A percentile compares a stretch with the other conserved stretches of the same genome.
These are phyloP conservation scores for Cucumis hystrix DNA, from an alignment of 306 rosid species.

Conservation along the genomic window DNA sequence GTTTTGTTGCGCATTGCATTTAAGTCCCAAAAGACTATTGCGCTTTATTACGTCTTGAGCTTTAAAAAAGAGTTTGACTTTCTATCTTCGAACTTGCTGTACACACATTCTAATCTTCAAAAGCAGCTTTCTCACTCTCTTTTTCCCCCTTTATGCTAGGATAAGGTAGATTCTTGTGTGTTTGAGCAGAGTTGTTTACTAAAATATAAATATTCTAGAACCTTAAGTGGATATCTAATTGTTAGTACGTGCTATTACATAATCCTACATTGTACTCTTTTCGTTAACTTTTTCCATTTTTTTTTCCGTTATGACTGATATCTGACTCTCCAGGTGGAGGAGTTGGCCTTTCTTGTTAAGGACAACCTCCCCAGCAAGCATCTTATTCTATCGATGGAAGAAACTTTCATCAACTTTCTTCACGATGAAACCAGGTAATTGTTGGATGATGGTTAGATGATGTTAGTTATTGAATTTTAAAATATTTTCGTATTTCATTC, in stretches of 20 bases:
- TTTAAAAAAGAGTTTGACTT: background rate
- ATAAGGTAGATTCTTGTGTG: background rate
- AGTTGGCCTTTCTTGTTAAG: slow-evolving; percentile 86
- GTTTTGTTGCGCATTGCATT: too few relatives aligned
- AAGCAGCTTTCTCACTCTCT: too few relatives aligned
- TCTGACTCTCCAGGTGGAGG: slow-evolving; percentile 62
- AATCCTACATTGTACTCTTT: background rate
- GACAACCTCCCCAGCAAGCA: slow-evolving; percentile 95
- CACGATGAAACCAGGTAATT: slow-evolving; percentile 64
- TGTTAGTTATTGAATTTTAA: background rate
- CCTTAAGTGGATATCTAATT: background rate
- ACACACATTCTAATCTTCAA: background rate
- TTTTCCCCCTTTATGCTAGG: background rate
- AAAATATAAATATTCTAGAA: background rate
- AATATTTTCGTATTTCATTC: background rate
- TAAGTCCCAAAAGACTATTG: too few relatives aligned
- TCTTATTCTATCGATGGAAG: slow-evolving; percentile 92
- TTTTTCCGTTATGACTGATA: background rate
- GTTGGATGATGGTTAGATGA: slow-evolving; percentile 6
- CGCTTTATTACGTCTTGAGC: too few relatives aligned
- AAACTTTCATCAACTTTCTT: slow-evolving; percentile 62
- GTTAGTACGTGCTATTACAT: background rate
- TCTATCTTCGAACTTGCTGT: background rate
- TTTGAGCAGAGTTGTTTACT: background rate
- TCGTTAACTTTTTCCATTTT: background rate